A percentile compares a stretch with the other conserved stretches of the same genome.
phyloP scores from a whole-genome alignment of 257 asterid species.

The Rehmannia glutinosa region DNA sequence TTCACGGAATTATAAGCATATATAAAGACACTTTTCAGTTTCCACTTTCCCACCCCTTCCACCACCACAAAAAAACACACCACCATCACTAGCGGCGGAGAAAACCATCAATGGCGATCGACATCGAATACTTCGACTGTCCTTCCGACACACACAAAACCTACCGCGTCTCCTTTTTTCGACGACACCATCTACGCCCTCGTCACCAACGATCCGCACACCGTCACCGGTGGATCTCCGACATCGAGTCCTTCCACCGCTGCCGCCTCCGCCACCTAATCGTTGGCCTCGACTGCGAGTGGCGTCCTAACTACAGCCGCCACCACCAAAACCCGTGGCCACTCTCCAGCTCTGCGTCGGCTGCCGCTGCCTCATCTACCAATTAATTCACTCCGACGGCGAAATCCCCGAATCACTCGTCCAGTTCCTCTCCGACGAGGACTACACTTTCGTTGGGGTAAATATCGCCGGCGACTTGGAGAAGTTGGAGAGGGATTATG shows the following conservation, averaged over 20 bases:
- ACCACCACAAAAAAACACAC: too few relatives aligned
- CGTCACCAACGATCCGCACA: constrained; percentile 33
- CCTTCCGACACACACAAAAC: constrained; percentile 38
- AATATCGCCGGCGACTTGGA: constrained; percentile 57
- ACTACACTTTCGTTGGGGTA: constrained; percentile 40
- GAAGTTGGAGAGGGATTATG: constrained; percentile 38
- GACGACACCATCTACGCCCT: constrained; percentile 29
- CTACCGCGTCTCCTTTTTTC: constrained; percentile 35
- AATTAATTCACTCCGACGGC: constrained; percentile 27
- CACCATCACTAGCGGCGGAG: too few relatives aligned
- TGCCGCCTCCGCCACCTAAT: constrained; percentile 16
- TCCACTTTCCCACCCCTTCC: too few relatives aligned
- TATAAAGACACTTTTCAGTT: too few relatives aligned
- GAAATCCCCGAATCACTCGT: constrained; percentile 25
- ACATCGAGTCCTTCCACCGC: constrained; percentile 14
- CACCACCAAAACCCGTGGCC: constrained; percentile 34
- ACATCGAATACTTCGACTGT: constrained; percentile 10
- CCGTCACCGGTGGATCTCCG: constrained; percentile 40
- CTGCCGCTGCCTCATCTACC: constrained; percentile 40
- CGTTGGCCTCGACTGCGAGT: constrained; percentile 53
- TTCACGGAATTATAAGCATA: too few relatives aligned
- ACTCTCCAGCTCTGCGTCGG: constrained; percentile 55
- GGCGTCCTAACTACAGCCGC: constrained; percentile 43
- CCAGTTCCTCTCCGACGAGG: constrained; percentile 34
- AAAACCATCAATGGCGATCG: neutral